A percentile compares a stretch with the other conserved stretches of the same genome.
phyloP scores from a whole-genome alignment of 108 stramenopile genomes.

The Nannochloropsis salina region DNA sequence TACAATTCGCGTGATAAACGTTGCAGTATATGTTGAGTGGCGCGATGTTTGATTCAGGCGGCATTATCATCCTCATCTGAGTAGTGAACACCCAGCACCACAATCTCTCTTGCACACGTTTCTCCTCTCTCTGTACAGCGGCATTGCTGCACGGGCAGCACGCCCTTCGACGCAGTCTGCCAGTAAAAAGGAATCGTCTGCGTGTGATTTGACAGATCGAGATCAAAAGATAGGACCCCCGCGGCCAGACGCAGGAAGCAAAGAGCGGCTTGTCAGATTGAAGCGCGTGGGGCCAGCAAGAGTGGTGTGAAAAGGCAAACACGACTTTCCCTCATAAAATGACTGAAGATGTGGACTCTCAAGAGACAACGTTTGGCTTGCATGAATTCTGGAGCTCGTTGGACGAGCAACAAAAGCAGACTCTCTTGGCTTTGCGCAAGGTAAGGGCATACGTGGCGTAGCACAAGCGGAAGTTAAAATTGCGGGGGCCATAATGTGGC shows the following conservation, averaged over 20 bases:
- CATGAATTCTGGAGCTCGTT: neutral
- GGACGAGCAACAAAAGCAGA: neutral
- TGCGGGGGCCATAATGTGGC: no score
- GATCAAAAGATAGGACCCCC: neutral
- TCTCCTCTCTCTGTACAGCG: neutral
- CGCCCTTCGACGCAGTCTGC: no score
- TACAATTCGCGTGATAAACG: no score
- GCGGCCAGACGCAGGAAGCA: neutral
- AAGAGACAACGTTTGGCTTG: neutral
- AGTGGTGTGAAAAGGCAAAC: neutral
- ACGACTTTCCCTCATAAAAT: neutral
- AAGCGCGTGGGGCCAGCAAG: neutral
- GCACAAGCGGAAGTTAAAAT: neutral
- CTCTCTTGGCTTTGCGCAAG: neutral
- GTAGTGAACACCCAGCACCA: neutral
- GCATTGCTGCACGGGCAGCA: neutral
- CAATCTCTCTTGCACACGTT: neutral
- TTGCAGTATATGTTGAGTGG: no score
- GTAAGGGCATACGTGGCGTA: slow-evolving; percentile 6
- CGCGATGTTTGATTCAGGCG: no score
- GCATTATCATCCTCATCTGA: neutral
- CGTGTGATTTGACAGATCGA: neutral
- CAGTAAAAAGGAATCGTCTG: neutral
- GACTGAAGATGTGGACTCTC: neutral
- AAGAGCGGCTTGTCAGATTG: neutral